Evolutionary conservation across 2,329 filamentous ascomycete species (phyloP).

Genomic region (Clonostachys chloroleuca): DNA sequence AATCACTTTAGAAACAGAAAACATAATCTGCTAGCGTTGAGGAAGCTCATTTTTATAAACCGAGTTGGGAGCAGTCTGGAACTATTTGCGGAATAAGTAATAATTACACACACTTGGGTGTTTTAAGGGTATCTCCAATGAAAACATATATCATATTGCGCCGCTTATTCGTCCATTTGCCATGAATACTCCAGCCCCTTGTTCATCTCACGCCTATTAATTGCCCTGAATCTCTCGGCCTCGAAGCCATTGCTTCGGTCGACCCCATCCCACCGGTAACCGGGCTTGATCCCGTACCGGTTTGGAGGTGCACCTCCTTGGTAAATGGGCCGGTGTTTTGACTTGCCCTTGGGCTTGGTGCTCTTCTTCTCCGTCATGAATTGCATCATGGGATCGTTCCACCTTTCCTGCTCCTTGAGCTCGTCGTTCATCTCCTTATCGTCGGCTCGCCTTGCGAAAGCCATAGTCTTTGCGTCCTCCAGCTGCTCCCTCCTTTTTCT

Average conservation of each 20-base stretch:
- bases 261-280: constrained; percentile 95
- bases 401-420: constrained; percentile 69
- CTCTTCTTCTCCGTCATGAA: constrained; percentile 58
- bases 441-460: constrained; percentile 74
- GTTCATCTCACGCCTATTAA: constrained; percentile 72
- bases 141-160: neutral
- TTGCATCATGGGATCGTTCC: constrained; percentile 90
- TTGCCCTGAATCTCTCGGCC: constrained; percentile 82
- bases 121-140: constrained; percentile 1
- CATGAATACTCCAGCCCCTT: constrained; percentile 84
- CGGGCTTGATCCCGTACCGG: constrained; percentile 87
- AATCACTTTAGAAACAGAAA: too few relatives aligned
- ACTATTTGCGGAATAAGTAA: neutral
- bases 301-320: constrained; percentile 80
- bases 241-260: constrained; percentile 94
- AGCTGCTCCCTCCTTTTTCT: constrained; percentile 62
- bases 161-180: constrained; percentile 83
- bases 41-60: too few relatives aligned
- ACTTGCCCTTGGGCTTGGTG: constrained; percentile 18
- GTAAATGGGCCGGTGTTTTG: constrained; percentile 62
- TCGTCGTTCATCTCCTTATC: constrained; percentile 84
- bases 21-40: too few relatives aligned
- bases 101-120: neutral
- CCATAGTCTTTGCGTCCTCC: constrained; percentile 78
- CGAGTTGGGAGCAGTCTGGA: neutral